Percentiles rank a stretch among this genome's conserved stretches.
These are phyloP conservation scores for Blepharisma japonicum DNA, from an alignment of 73 alveolate species.

Conservation along the genomic window DNA sequence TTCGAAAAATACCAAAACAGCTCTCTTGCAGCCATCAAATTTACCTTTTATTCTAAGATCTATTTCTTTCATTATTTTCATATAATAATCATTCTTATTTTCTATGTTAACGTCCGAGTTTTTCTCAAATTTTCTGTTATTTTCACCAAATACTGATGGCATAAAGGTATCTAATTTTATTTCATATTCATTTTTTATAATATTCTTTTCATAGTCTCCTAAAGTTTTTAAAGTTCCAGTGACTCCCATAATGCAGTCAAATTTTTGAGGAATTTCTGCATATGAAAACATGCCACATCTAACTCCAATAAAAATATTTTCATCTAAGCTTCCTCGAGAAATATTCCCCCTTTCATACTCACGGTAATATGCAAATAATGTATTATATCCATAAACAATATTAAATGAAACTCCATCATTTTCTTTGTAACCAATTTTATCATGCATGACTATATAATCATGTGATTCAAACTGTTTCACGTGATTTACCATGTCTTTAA, in stretches of 20 bases:
- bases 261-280: conserved; percentile 47
- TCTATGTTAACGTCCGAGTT: conserved; percentile 27
- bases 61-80: no score
- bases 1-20: not conserved
- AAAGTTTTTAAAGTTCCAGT: conserved; percentile 45
- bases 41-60: no score
- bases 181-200: conserved; percentile 28
- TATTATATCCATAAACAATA: conserved; percentile 34
- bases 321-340: conserved; percentile 25
- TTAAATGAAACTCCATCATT: not conserved
- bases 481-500: no score
- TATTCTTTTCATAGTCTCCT: conserved; percentile 27
- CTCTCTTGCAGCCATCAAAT: no score
- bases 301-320: conserved; percentile 36
- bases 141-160: conserved; percentile 45
- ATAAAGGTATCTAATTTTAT: conserved; percentile 29
- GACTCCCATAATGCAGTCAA: conserved; percentile 45
- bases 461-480: no score
- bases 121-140: not conserved
- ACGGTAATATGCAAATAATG: conserved; percentile 43
- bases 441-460: no score
- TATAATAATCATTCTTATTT: not conserved
- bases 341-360: conserved; percentile 33
- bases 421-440: no score
- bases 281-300: conserved; percentile 47